Percentiles rank a stretch among this genome's conserved stretches.
Conservation (phyloP, 495 filamentous ascomycete species). For the Penicillium steckii region DNA sequence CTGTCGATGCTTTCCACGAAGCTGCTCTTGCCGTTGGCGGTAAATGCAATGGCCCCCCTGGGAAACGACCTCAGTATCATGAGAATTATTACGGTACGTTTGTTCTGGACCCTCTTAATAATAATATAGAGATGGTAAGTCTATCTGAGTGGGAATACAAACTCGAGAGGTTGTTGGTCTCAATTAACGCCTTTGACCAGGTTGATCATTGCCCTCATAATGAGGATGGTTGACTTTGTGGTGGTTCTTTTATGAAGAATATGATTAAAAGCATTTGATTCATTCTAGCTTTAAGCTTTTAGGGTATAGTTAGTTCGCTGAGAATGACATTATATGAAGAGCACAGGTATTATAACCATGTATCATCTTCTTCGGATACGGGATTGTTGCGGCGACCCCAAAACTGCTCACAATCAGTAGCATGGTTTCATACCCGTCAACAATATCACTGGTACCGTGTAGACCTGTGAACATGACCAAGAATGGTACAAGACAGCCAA, state of each 20-base stretch:
- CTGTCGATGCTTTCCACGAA: conserved; percentile 40
- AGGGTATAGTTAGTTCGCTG: too few relatives aligned
- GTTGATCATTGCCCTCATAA: too few relatives aligned
- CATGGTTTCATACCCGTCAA: conserved; percentile 27
- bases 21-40: conserved; percentile 45
- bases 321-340: conserved; percentile 20
- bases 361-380: conserved; percentile 33
- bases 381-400: conserved; percentile 23
- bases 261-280: not conserved
- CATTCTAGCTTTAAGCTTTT: conserved; percentile 26
- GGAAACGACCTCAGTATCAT: conserved; percentile 37
- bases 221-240: conserved; percentile 3
- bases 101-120: conserved; percentile 50
- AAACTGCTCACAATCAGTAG: conserved; percentile 28
- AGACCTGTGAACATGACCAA: conserved; percentile 28
- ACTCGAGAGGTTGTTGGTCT: too few relatives aligned
- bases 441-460: conserved; percentile 20
- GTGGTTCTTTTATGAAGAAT: conserved; percentile 6
- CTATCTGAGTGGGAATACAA: too few relatives aligned
- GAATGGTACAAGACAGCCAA: conserved; percentile 11
- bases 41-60: conserved; percentile 46
- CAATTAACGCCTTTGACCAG: too few relatives aligned
- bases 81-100: conserved; percentile 50
- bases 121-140: conserved; percentile 50
- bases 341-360: conserved; percentile 28